A percentile compares a stretch with the other conserved stretches of the same genome.
phyloP scores from a whole-genome alignment of 2,329 filamentous ascomycete species.

The Colletotrichum horii region DNA sequence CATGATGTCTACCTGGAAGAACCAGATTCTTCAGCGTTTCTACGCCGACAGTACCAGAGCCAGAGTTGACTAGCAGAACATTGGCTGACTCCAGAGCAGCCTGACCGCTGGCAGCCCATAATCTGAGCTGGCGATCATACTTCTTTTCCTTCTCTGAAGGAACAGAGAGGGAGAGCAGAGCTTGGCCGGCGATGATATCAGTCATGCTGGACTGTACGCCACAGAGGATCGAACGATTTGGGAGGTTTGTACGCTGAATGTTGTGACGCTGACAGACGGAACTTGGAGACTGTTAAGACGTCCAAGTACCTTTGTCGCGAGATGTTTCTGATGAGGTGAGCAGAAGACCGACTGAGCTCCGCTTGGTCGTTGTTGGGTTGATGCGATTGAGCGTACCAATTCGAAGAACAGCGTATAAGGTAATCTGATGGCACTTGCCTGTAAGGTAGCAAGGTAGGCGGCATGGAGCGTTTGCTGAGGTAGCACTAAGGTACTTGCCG shows the following conservation, averaged over 20 bases:
- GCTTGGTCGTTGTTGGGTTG: too few relatives aligned
- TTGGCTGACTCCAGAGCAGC: slow-evolving; percentile 88
- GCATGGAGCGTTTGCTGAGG: neutral
- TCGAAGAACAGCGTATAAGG: neutral
- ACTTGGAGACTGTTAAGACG: neutral
- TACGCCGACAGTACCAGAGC: slow-evolving; percentile 84
- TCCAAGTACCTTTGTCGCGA: neutral
- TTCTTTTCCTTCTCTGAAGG: slow-evolving; percentile 72
- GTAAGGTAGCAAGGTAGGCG: neutral
- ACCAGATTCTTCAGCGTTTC: slow-evolving; percentile 98
- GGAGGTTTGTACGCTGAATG: neutral
- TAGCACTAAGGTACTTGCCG: neutral
- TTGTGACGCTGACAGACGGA: neutral
- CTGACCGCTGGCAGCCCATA: slow-evolving; percentile 95
- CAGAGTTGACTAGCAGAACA: slow-evolving; percentile 88
- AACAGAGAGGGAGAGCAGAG: slow-evolving; percentile 53
- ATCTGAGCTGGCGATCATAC: slow-evolving; percentile 92
- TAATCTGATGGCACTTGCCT: neutral
- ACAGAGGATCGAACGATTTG: neutral
- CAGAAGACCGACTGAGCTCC: neutral
- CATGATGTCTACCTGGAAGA: slow-evolving; percentile 68
- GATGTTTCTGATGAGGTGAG: neutral
- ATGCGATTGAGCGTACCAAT: neutral
- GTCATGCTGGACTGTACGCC: slow-evolving; percentile 38
- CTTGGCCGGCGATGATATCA: slow-evolving; percentile 49